Evolutionary conservation across 345 rosid genomes (phyloP).

Genomic region (Cardamine resedifolia): DNA sequence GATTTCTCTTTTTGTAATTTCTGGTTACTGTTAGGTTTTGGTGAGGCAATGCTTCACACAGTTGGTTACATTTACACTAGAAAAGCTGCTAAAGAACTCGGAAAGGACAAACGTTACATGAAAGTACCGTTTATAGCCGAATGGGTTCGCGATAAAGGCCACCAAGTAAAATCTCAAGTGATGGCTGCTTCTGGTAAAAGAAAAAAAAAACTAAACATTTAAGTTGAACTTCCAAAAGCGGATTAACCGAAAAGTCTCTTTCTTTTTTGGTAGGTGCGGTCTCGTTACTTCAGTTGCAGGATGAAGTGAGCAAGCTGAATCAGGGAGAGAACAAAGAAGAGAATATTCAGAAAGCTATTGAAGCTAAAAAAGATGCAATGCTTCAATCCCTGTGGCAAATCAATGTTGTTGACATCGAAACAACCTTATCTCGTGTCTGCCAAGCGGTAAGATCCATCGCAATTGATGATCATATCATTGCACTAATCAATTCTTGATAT

Average conservation of each 20-base stretch:
- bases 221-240: background rate
- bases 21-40: slow-evolving; percentile 61
- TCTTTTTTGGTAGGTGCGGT: slow-evolving; percentile 74
- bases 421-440: slow-evolving; percentile 84
- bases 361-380: slow-evolving; percentile 77
- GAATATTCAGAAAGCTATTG: slow-evolving; percentile 59
- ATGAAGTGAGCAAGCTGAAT: slow-evolving; percentile 70
- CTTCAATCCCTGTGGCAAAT: slow-evolving; percentile 94
- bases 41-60: slow-evolving; percentile 96
- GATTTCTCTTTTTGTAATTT: background rate
- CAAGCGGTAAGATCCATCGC: slow-evolving; percentile 52
- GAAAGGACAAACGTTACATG: slow-evolving; percentile 81
- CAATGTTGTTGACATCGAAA: slow-evolving; percentile 89
- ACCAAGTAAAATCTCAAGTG: slow-evolving; percentile 86
- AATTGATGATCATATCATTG: background rate
- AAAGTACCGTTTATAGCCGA: slow-evolving; percentile 95
- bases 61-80: slow-evolving; percentile 92
- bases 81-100: slow-evolving; percentile 86
- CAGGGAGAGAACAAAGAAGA: slow-evolving; percentile 71
- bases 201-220: background rate
- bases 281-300: slow-evolving; percentile 72
- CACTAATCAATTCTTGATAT: background rate
- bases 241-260: background rate
- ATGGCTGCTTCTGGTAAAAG: slow-evolving; percentile 89
- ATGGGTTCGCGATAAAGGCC: slow-evolving; percentile 99